phyloP scores from a whole-genome alignment of 345 rosid species.

The Gossypium rotundifolium region DNA sequence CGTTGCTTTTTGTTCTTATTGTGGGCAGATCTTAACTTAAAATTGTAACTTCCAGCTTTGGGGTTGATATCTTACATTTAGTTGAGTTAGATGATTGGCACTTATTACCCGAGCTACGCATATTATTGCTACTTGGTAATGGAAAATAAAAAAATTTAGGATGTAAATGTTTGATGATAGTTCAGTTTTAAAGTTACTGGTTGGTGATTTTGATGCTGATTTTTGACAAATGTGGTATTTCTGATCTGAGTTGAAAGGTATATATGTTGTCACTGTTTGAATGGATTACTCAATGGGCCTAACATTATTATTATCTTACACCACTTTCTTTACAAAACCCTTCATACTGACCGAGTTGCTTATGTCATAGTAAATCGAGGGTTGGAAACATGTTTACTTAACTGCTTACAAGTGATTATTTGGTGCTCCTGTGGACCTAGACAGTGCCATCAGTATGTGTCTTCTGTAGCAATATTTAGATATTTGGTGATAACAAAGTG shows the following conservation, averaged over 20 bases:
- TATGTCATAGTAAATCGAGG: neutral
- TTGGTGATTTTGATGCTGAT: neutral
- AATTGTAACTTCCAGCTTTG: neutral
- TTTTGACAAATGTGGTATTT: neutral
- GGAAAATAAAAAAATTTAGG: neutral
- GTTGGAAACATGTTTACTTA: neutral
- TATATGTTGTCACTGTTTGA: neutral
- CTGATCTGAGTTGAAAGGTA: neutral
- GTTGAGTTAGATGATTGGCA: neutral
- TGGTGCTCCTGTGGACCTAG: neutral
- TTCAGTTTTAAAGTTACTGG: neutral
- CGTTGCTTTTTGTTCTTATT: neutral
- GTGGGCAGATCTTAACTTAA: slow-evolving; percentile 4
- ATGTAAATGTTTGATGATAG: neutral
- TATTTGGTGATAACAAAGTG: neutral
- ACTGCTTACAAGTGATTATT: neutral
- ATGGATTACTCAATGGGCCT: neutral
- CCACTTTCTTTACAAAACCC: neutral
- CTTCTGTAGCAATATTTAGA: neutral
- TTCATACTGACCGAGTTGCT: neutral
- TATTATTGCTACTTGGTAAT: neutral
- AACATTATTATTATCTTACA: neutral
- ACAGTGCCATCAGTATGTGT: neutral
- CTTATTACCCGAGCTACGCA: neutral
- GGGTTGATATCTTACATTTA: neutral